These are phyloP conservation scores for Calonectria fujianensis DNA, from an alignment of 2,329 filamentous ascomycete species.

Conservation along the genomic window DNA sequence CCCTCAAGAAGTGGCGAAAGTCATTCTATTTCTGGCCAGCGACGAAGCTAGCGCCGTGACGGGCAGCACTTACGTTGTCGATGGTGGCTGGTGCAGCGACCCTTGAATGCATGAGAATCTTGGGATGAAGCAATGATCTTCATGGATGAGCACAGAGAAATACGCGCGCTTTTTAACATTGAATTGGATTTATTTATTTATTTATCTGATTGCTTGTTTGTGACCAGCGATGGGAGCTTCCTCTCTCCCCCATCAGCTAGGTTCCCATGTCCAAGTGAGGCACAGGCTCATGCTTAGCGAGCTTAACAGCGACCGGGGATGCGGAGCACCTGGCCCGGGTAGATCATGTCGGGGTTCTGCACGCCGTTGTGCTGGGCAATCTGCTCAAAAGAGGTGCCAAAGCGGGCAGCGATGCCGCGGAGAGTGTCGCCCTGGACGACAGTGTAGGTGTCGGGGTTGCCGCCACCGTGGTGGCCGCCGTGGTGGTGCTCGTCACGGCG, in stretches of 20 bases:
- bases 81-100: slow-evolving; percentile 58
- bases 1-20: slow-evolving; percentile 66
- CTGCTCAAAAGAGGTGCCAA: slow-evolving; percentile 61
- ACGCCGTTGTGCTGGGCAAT: slow-evolving; percentile 63
- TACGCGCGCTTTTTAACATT: not conserved
- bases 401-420: slow-evolving; percentile 60
- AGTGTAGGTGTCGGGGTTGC: slow-evolving; percentile 57
- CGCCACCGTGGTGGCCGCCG: slow-evolving; percentile 58
- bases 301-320: slow-evolving; percentile 54
- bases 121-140: not conserved
- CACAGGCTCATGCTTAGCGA: not conserved
- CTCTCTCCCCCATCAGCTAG: not conserved
- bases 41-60: slow-evolving; percentile 69
- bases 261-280: not conserved
- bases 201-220: not conserved
- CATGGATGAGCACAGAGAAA: not conserved
- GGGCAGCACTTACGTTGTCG: slow-evolving; percentile 61
- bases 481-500: slow-evolving; percentile 59
- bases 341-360: slow-evolving; percentile 65
- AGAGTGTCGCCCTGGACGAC: slow-evolving; percentile 66
- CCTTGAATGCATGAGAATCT: slow-evolving; percentile 28
- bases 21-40: slow-evolving; percentile 67
- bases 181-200: not conserved
- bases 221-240: not conserved
- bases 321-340: slow-evolving; percentile 63